Evolutionary conservation across 306 rosid species (phyloP).

Genomic region (Lupinus albus): DNA sequence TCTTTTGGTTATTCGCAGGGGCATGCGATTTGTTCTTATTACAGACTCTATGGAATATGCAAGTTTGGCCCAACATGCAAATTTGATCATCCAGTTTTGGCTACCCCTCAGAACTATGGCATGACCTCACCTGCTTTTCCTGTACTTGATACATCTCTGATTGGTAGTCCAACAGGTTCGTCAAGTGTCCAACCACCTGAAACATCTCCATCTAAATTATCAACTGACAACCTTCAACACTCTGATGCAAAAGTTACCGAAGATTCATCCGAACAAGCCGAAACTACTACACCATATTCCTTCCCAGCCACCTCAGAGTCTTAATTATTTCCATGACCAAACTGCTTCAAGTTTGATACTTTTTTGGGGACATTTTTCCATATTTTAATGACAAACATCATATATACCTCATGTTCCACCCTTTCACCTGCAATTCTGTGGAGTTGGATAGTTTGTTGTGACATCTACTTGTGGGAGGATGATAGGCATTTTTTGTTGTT

Average conservation of each 20-base stretch:
- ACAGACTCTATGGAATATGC: constrained; percentile 79
- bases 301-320: constrained; percentile 56
- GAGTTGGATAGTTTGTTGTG: constrained; percentile 53
- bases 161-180: constrained; percentile 53
- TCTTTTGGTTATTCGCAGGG: constrained; percentile 63
- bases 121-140: constrained; percentile 50
- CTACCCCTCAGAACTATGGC: constrained; percentile 62
- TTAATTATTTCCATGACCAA: constrained; percentile 48
- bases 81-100: constrained; percentile 74
- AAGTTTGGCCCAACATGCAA: constrained; percentile 90
- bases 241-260: constrained; percentile 53
- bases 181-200: constrained; percentile 50
- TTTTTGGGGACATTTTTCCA: constrained; percentile 41
- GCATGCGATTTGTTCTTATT: constrained; percentile 74
- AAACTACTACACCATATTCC: constrained; percentile 52
- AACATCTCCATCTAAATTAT: constrained; percentile 56
- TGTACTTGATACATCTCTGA: constrained; percentile 52
- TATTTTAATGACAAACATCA: constrained; percentile 51
- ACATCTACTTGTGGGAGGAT: constrained; percentile 51
- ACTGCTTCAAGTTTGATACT: constrained; percentile 50
- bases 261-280: constrained; percentile 54
- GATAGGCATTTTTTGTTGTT: constrained; percentile 77
- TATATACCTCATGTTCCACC: constrained; percentile 65
- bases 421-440: constrained; percentile 65
- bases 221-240: constrained; percentile 54